Evolutionary conservation across 352 stramenopile genomes (phyloP), one percentile per base, ranked within the genome.

Genomic region (Sclerospora graminicola): DNA sequence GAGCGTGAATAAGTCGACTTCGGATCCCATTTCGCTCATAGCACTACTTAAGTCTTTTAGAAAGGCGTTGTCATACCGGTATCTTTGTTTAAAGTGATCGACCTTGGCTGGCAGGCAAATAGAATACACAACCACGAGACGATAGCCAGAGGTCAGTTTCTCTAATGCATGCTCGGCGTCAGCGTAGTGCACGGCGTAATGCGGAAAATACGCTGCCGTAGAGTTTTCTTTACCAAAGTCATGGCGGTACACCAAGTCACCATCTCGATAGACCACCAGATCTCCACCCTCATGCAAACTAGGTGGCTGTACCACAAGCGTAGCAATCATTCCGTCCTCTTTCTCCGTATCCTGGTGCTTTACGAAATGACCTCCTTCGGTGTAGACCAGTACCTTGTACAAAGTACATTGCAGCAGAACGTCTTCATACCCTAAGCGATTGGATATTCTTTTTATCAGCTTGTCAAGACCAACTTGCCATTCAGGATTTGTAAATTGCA

Each of bases 331-430:
- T 9, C 61, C 65, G 6, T 54, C 55, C 29, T 83, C 45, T 21
- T 80, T 78, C 54, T 83, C 66, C 4, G 57, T 79, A 37, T 80
- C 65, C 32, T 66, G 54, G 36, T 80, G 62, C 7, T 57, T 59
- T 1, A 53, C 26, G 41, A 72, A 80, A 30, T 71, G 27, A 11
- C 64, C 53, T 28, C 51, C 63, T 37, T 57, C 10, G 30, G 58
- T 67, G 10, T 78, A 78, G 11, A 81, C 38, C 10, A 80, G 34
- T 21, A 80, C n/a, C 43, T 80, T 78, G 62, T 78, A 70, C 26
- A 58, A 29, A 4, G 33, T n/a, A 15, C 60, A 56, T 1, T 34
- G 8, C 5, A 57, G 19, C 9, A 35, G 34, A 16, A 61, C 18
- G 9, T 29, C 48, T 18, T 47, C 15, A 36, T 51, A 56, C 0